Evolutionary conservation across 805 yeast species (phyloP), one percentile per base, ranked within the genome.

Genomic region (Zygoascus tannicola): DNA sequence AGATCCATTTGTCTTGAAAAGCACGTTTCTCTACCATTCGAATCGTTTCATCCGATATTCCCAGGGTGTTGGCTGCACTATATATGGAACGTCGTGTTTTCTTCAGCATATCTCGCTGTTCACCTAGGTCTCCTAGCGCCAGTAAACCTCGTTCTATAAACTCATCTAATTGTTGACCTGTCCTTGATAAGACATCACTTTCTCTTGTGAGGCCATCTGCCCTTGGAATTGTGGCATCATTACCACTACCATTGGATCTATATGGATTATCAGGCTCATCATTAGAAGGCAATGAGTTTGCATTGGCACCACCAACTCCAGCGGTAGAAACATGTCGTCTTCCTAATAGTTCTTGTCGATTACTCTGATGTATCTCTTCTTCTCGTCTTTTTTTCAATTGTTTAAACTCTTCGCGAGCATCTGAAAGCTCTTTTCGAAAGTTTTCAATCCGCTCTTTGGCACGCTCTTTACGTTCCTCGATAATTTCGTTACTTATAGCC

Each of bases 131-230:
- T 41, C 84, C 94, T 51, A 86, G 75, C 1, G 95, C 85, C 40
- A 74, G 73, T 48, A 82, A 76, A 2, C 97, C 97, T 81, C 85
- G 82, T 56, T 85, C 97, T 35, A 92, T 62, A 35, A 92, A 85
- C 51, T 85, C 86, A 59, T 92, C 98, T 48, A 92, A 66, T 58
- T 85, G 95, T 44, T 78, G 78, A 35, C 83, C 78, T 0, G 95
- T 87, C 45, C 84, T 68, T 26, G 73, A 71, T 40, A 68, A 44
- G 19, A 65, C 73, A 37, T 74, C 73, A 37, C 71, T 73, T 56
- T 92, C 97, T 50, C 80, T 76, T 49, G 73, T 68, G 45, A 85
- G 63, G 0, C 94, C 94, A 41, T 80, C 80, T 48, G 69, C 73
- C 56, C 76, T 68, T 10, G 56, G 46, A 16, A 57, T 45, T 15